These are phyloP conservation scores for Calonectria hongkongensis DNA, from an alignment of 2,329 filamentous ascomycete species.

Conservation along the genomic window DNA sequence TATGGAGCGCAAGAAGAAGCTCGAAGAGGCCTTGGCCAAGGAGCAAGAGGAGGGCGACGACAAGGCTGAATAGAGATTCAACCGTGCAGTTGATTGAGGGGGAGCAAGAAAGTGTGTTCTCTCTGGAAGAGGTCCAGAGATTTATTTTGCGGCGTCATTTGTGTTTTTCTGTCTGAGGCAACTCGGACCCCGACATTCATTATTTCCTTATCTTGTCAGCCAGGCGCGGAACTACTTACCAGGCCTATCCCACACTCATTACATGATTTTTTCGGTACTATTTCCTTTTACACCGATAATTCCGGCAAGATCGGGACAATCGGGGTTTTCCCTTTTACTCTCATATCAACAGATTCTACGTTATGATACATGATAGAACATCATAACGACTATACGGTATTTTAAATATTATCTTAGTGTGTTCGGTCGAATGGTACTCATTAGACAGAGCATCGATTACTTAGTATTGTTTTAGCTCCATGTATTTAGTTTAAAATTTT, in stretches of 20 bases:
- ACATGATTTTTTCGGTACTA: background rate
- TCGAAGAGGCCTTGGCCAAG: conserved; percentile 47
- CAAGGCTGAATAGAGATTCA: conserved; percentile 10
- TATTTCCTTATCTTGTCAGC: conserved; percentile 31
- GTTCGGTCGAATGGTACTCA: background rate
- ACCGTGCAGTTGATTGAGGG: background rate
- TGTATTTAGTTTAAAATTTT: conserved; percentile 18
- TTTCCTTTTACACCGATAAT: background rate
- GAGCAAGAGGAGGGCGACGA: conserved; percentile 44
- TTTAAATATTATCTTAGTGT: conserved; percentile 18
- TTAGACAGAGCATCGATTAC: conserved; percentile 2
- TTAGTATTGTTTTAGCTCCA: conserved; percentile 6
- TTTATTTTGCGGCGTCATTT: conserved; percentile 11
- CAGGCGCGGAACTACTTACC: conserved; percentile 11
- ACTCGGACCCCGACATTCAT: conserved; percentile 23
- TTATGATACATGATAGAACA: conserved; percentile 23
- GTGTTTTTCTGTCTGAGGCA: background rate
- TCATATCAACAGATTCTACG: conserved; percentile 4
- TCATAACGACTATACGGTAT: conserved; percentile 28
- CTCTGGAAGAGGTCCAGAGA: background rate
- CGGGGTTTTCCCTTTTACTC: background rate
- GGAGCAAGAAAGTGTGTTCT: background rate
- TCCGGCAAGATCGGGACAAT: conserved; percentile 2
- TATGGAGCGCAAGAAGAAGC: conserved; percentile 57
- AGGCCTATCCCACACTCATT: background rate